phyloP scores from a whole-genome alignment of 2,329 filamentous ascomycete genomes.

The Colletotrichum lentis region DNA sequence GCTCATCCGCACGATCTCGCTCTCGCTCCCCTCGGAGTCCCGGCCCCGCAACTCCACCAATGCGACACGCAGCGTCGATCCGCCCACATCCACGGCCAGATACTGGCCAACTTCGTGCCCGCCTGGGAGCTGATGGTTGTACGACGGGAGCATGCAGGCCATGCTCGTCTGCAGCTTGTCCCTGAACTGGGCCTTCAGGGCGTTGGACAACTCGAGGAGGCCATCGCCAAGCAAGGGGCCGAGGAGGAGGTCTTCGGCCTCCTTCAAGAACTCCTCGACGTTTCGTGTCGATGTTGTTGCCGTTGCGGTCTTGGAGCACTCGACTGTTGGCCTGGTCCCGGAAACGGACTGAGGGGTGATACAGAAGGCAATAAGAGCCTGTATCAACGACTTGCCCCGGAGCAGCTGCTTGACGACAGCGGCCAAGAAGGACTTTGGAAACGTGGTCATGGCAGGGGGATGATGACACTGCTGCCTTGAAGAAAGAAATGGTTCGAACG shows the following conservation, averaged over 20 bases:
- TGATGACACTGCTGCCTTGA: slow-evolving; percentile 60
- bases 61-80: slow-evolving; percentile 72
- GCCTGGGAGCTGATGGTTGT: slow-evolving; percentile 69
- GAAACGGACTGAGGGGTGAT: slow-evolving; percentile 22
- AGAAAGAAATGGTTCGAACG: slow-evolving; percentile 39
- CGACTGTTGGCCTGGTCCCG: slow-evolving; percentile 13
- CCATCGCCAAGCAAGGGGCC: slow-evolving; percentile 56
- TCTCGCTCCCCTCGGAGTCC: slow-evolving; percentile 49
- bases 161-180: slow-evolving; percentile 60
- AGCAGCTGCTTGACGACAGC: slow-evolving; percentile 66
- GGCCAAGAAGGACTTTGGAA: slow-evolving; percentile 63
- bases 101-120: slow-evolving; percentile 67
- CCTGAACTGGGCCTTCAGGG: slow-evolving; percentile 64
- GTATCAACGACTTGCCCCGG: slow-evolving; percentile 66
- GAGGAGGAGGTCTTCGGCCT: slow-evolving; percentile 63
- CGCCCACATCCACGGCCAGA: slow-evolving; percentile 73
- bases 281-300: slow-evolving; percentile 43
- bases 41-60: slow-evolving; percentile 66
- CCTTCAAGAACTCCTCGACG: slow-evolving; percentile 62
- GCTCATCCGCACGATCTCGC: slow-evolving; percentile 62
- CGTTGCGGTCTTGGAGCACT: slow-evolving; percentile 29
- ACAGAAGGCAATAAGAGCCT: slow-evolving; percentile 57
- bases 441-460: slow-evolving; percentile 64
- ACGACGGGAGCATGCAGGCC: slow-evolving; percentile 71
- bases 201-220: slow-evolving; percentile 56